These are phyloP conservation scores for Bolboschoenoplectus hybrid DNA, from an alignment of 202 grass and related monocot species.

Conservation along the genomic window DNA sequence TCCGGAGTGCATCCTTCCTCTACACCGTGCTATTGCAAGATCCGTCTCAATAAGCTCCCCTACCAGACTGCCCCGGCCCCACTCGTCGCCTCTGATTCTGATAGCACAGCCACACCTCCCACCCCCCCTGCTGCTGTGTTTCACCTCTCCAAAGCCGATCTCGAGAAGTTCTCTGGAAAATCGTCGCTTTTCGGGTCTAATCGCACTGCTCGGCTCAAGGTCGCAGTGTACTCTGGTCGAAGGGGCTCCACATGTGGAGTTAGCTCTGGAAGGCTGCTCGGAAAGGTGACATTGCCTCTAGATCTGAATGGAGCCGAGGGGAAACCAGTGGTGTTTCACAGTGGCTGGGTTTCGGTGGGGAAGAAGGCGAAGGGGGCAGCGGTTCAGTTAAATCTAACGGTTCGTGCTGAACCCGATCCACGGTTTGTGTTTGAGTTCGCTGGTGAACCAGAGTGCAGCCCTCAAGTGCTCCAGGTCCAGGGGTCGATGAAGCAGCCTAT, in stretches of 20 bases:
- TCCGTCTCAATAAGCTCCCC: constrained; percentile 74
- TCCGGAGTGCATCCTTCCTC: constrained; percentile 78
- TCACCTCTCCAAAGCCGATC: constrained; percentile 70
- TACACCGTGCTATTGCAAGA: constrained; percentile 82
- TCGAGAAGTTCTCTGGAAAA: constrained; percentile 68
- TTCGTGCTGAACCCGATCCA: constrained; percentile 79
- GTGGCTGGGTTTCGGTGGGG: constrained; percentile 78
- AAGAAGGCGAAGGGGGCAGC: constrained; percentile 53
- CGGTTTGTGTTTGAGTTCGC: constrained; percentile 95
- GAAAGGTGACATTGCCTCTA: constrained; percentile 69
- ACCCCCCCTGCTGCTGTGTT: constrained; percentile 66
- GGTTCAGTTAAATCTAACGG: constrained; percentile 67
- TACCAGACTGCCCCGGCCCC: constrained; percentile 53
- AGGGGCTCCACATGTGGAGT: constrained; percentile 70
- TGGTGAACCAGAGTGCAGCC: constrained; percentile 95
- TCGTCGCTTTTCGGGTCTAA: constrained; percentile 55
- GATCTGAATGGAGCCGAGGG: constrained; percentile 71
- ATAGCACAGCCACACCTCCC: constrained; percentile 19
- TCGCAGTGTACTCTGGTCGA: constrained; percentile 75
- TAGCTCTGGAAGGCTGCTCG: constrained; percentile 67
- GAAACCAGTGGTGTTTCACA: constrained; percentile 67
- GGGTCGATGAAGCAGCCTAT: constrained; percentile 83
- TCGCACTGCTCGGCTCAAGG: constrained; percentile 56
- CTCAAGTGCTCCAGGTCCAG: constrained; percentile 83
- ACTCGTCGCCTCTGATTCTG: constrained; percentile 50